Percentiles rank a stretch among this genome's conserved stretches.
These are phyloP conservation scores for Auriscalpium vulgare DNA, from an alignment of 768 basidiomycete species.

Conservation along the genomic window DNA sequence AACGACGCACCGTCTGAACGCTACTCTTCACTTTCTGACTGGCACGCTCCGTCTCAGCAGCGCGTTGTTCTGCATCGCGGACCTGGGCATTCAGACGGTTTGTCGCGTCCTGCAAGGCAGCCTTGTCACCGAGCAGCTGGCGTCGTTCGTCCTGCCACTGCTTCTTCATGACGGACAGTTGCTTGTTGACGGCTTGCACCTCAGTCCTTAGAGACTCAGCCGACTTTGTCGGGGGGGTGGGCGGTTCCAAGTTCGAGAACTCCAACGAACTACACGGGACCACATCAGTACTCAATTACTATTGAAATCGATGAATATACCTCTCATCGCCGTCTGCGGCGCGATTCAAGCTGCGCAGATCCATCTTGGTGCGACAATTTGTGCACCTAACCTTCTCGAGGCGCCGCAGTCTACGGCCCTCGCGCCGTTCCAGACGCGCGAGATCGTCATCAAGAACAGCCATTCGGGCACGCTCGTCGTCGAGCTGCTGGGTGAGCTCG, in stretches of 20 bases:
- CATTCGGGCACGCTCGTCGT: slow-evolving; percentile 58
- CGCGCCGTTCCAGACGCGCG: slow-evolving; percentile 53
- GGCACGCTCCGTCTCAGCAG: slow-evolving; percentile 43
- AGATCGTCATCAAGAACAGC: slow-evolving; percentile 58
- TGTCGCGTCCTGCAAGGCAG: slow-evolving; percentile 62
- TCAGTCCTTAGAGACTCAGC: slow-evolving; percentile 57
- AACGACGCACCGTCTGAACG: slow-evolving; percentile 43
- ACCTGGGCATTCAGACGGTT: slow-evolving; percentile 58
- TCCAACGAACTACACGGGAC: slow-evolving; percentile 41
- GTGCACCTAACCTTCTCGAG: slow-evolving; percentile 58
- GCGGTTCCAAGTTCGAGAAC: slow-evolving; percentile 47
- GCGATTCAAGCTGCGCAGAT: slow-evolving; percentile 36
- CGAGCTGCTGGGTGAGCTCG: slow-evolving; percentile 59
- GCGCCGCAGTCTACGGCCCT: slow-evolving; percentile 58
- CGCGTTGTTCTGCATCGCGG: slow-evolving; percentile 49
- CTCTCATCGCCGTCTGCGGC: slow-evolving; percentile 50
- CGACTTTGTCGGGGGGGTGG: slow-evolving; percentile 60
- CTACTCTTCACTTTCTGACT: slow-evolving; percentile 41
- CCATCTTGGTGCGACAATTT: slow-evolving; percentile 59
- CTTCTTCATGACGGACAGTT: slow-evolving; percentile 56
- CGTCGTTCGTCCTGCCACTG: slow-evolving; percentile 65
- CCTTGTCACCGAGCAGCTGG: slow-evolving; percentile 61
- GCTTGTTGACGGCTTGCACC: slow-evolving; percentile 50
- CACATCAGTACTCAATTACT: neutral
- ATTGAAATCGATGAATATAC: slow-evolving; percentile 24